Evolutionary conservation across 768 basidiomycete species (phyloP), one percentile per base, ranked within the genome.

Genomic region (Chalciporus pseudorubinellus): DNA sequence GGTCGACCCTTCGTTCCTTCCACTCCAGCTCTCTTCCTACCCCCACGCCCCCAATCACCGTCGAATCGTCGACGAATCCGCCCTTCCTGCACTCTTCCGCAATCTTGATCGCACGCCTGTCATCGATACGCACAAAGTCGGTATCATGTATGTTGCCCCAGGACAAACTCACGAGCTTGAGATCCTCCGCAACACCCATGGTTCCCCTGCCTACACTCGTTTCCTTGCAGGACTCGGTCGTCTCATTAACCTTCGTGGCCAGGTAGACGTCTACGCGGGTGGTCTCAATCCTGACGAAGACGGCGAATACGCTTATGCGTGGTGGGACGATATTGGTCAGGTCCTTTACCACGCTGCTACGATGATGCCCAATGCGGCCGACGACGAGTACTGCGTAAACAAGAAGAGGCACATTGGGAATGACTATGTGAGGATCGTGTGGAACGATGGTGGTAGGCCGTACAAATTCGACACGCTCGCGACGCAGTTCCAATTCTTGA

Each of bases 251-350:
- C 74, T 98, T 18, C 84, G 92, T 16, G 92, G 91, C 10, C 93
- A 95, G 67, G 78, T 87, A 10, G 94, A 95, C 63, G 84, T 98
- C 16, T 97, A 95, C 67, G 89, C 89, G 3, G 97, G 95, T 8
- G 92, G 93, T 4, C 77, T 98, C 21, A 87, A 93, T 63, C 84
- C 92, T 8, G 90, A 93, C 54, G 83, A 89, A 61, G 94, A 99
- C 62, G 97, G 97, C 13, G 89, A 94, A 69, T 97, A 95, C 64
- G 92, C 95, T 0, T 98, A 98, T 65, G 93, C 95, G 0, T 99
- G 95, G 95, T 97, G 95, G 92, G 94, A 98, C 67, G 94, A 98
- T 62, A 94, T 98, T 44, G 85, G 89, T 4, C 95, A 98, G 65
- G 83, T 97, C 54, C 78, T 98, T 48, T 99, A 90, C 67, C 97